Conservation (phyloP, 2,329 filamentous ascomycete species). For the Fusarium sp. region DNA sequence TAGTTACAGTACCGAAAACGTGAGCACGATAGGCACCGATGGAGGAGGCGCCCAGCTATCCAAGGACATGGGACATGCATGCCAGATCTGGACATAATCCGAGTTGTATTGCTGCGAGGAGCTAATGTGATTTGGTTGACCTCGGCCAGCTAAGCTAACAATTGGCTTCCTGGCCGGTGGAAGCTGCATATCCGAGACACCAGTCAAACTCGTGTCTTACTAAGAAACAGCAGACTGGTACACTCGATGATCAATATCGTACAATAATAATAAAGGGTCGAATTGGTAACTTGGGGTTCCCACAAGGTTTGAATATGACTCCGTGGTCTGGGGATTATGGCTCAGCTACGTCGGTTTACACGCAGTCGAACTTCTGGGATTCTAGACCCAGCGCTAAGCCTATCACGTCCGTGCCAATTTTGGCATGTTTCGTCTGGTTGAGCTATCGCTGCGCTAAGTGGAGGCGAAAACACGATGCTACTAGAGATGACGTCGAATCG, state of each 20-base stretch:
- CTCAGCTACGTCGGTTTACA: neutral
- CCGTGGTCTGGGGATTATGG: neutral
- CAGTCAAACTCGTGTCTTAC: constrained; percentile 6
- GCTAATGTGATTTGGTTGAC: constrained; percentile 11
- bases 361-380: neutral
- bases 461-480: constrained; percentile 28
- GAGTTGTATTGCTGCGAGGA: constrained; percentile 27
- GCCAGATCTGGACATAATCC: constrained; percentile 19
- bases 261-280: neutral
- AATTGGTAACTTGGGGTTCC: neutral
- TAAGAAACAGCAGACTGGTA: neutral
- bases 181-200: constrained; percentile 6
- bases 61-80: constrained; percentile 31
- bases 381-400: constrained; percentile 25
- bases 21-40: constrained; percentile 35
- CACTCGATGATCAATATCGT: neutral
- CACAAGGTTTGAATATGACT: constrained; percentile 1
- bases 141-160: constrained; percentile 19
- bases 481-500: constrained; percentile 39
- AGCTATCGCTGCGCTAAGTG: constrained; percentile 40
- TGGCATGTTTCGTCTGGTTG: constrained; percentile 28
- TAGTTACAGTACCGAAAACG: constrained; percentile 25
- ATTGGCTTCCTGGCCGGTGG: constrained; percentile 14
- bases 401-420: constrained; percentile 25
- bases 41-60: constrained; percentile 28